A percentile compares a stretch with the other conserved stretches of the same genome.
phyloP scores from a whole-genome alignment of 768 basidiomycete genomes.

The Mycena metata region DNA sequence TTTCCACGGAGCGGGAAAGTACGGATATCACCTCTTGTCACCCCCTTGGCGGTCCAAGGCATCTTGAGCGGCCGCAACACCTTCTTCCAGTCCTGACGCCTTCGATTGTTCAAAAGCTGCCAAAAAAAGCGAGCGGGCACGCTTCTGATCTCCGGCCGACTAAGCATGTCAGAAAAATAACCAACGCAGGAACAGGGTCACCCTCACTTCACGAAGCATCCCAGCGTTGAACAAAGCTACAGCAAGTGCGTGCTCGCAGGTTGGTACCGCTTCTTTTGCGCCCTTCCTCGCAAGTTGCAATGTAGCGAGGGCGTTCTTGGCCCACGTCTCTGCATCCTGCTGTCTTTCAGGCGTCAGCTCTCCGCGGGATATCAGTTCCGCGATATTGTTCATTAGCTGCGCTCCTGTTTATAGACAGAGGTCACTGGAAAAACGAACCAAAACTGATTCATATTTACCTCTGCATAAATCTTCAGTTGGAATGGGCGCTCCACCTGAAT shows the following conservation, averaged over 20 bases:
- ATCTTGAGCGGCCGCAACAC: slow-evolving; percentile 7
- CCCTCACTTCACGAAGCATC: slow-evolving; percentile 43
- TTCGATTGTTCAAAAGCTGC: slow-evolving; percentile 27
- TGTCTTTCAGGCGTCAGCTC: slow-evolving; percentile 26
- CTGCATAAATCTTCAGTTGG: slow-evolving; percentile 25
- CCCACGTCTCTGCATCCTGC: slow-evolving; percentile 56
- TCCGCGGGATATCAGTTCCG: slow-evolving; percentile 21
- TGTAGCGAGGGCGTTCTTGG: slow-evolving; percentile 53
- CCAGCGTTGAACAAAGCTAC: slow-evolving; percentile 61
- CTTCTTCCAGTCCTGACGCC: slow-evolving; percentile 24
- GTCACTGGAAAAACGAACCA: neutral
- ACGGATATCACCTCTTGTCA: neutral
- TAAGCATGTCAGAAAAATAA: neutral
- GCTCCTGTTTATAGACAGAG: slow-evolving; percentile 12
- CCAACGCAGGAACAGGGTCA: neutral
- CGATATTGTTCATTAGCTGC: slow-evolving; percentile 34
- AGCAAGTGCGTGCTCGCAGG: slow-evolving; percentile 55
- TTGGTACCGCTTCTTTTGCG: slow-evolving; percentile 39
- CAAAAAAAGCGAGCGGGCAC: slow-evolving; percentile 14
- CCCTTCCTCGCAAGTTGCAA: slow-evolving; percentile 42
- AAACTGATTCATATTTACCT: neutral
- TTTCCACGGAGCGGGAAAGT: neutral
- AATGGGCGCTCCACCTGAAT: neutral
- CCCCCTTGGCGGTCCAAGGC: slow-evolving; percentile 16
- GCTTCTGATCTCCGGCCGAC: slow-evolving; percentile 29